Evolutionary conservation across 1,284 basidiomycete genomes (phyloP).

Genomic region (Takashimella koratensis): DNA sequence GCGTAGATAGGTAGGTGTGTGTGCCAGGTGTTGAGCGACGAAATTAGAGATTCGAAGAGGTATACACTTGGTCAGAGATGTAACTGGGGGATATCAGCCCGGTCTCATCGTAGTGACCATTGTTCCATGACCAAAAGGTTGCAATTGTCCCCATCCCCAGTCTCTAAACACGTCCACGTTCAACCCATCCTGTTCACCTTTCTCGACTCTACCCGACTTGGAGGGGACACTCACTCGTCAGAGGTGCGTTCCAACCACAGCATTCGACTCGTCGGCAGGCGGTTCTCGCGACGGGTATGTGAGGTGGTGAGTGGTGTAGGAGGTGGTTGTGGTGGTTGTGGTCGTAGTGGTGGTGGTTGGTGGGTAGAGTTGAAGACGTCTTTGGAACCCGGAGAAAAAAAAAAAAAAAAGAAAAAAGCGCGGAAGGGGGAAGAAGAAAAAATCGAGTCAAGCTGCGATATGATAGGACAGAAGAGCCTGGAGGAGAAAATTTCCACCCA

Average conservation of each 20-base stretch:
- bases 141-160: background rate
- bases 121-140: background rate
- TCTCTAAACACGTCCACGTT: background rate
- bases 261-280: constrained; percentile 17
- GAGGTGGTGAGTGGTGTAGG: background rate
- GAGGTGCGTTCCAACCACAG: constrained; percentile 48
- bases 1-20: background rate
- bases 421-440: background rate
- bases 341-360: background rate
- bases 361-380: background rate
- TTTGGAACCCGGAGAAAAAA: background rate
- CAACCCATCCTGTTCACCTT: background rate
- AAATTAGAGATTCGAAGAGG: constrained; percentile 33
- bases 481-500: too few species aligned
- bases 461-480: too few species aligned
- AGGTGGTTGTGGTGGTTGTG: background rate
- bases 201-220: background rate
- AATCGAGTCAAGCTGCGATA: too few species aligned
- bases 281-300: background rate
- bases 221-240: constrained; percentile 45
- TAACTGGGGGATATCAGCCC: constrained; percentile 29
- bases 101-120: background rate
- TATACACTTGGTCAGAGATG: constrained; percentile 48
- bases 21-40: background rate
- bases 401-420: background rate